A percentile compares a stretch with the other conserved stretches of the same genome.
Evolutionary conservation across 371 early-diverging fungal genomes (phyloP).

Genomic region (Apophysomyces sp.): DNA sequence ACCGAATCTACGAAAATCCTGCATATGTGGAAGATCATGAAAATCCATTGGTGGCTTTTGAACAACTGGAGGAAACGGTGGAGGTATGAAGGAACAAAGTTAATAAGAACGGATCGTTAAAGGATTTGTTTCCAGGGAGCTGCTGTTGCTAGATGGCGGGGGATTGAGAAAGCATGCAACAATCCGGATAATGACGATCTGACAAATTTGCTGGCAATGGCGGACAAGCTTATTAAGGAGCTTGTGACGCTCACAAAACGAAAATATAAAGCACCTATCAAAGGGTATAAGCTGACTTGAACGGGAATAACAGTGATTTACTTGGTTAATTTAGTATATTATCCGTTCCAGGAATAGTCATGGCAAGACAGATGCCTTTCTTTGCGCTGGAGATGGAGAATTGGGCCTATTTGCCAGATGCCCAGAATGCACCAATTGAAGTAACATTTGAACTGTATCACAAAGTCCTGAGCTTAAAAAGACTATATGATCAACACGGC

Average conservation of each 20-base stretch:
- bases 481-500: slow-evolving; percentile 24
- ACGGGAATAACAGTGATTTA: background rate
- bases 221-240: slow-evolving; percentile 24
- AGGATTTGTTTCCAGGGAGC: slow-evolving; percentile 19
- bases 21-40: slow-evolving; percentile 19
- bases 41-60: slow-evolving; percentile 8
- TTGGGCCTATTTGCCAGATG: slow-evolving; percentile 22
- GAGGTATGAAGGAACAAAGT: slow-evolving; percentile 12
- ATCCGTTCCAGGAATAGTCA: slow-evolving; percentile 24
- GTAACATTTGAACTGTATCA: slow-evolving; percentile 31
- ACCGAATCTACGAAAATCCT: slow-evolving; percentile 23
- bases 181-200: slow-evolving; percentile 16
- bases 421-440: slow-evolving; percentile 23
- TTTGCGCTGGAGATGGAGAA: slow-evolving; percentile 44
- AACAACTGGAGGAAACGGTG: slow-evolving; percentile 24
- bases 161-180: slow-evolving; percentile 17
- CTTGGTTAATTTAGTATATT: slow-evolving; percentile 5
- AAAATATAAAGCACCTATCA: slow-evolving; percentile 10
- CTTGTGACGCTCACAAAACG: slow-evolving; percentile 15
- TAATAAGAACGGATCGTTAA: background rate
- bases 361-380: slow-evolving; percentile 36
- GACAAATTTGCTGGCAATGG: slow-evolving; percentile 14
- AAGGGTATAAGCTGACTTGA: slow-evolving; percentile 1
- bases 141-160: slow-evolving; percentile 29
- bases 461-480: slow-evolving; percentile 22